Base-by-base conservation (phyloP, 345 rosid species). In the Brassica juncea region DNA sequence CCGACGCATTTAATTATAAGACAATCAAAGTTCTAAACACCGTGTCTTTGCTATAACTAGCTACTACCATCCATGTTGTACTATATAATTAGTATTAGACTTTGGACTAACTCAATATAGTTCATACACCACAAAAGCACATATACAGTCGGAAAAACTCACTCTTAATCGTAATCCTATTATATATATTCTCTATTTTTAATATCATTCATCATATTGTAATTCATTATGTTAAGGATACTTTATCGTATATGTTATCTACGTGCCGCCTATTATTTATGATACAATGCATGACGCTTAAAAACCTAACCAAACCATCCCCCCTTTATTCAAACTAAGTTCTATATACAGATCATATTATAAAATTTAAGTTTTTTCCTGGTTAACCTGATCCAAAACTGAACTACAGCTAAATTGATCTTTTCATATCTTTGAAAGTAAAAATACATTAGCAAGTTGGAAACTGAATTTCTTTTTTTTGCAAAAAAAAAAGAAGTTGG, bases 251-350 rank as follows among this genome's bases (percentile, higher is more conserved):
- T 39, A 37, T 78, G 72, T 65, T 78, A 78, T 71, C 77, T 78
- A 78, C 81, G 72, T 78, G 77, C 67, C 77, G 67, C 72, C 16
- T 72, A 55, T 65, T 72, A 66, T 39, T 61, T 64, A 27, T 66
- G 72, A 65, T 49, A 72, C 68, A 72, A 78, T 78, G 44, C 77
- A 64, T 72, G 77, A 58, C 68, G 73, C 68, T 78, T 78, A 30
- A 21, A 62, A 30, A 66, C 31, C 62, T 57, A 65, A 58, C 82
- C 19, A 72, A 44, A 72, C 73, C 25, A 66, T 78, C 8, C 16
- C 21, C 21, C 21, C 19, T 57, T 66, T 10, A 35, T 64, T 75
- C 9, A 35, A 66, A 32, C 12, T 47, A 34, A 15, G 7, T 64
- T 23, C 42, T 34, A 75, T 37, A 37, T 76, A 67, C 61, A 44